phyloP scores from a whole-genome alignment of 2,329 filamentous ascomycete species.

The Fusarium haematococcum region DNA sequence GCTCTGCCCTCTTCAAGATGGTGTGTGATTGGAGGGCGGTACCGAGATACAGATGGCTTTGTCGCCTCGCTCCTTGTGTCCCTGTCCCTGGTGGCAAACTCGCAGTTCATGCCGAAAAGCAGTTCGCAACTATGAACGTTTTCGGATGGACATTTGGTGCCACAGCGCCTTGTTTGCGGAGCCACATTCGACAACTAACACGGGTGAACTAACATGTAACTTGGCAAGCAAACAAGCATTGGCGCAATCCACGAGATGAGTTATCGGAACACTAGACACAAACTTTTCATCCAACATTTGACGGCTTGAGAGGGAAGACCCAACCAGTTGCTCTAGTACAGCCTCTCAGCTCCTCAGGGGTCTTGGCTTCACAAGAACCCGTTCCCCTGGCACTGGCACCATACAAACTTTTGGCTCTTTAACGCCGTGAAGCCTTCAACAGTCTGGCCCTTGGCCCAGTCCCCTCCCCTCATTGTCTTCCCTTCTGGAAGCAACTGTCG shows the following conservation, averaged over 20 bases:
- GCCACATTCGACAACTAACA: not conserved
- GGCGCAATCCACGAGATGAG: not conserved
- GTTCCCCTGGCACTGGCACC: not conserved
- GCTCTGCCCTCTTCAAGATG: not conserved
- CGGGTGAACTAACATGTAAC: not conserved
- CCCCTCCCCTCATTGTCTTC: not conserved
- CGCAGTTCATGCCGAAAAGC: conserved; percentile 11
- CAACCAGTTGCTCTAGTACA: conserved; percentile 5
- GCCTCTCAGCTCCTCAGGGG: not conserved
- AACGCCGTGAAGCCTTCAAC: conserved; percentile 6
- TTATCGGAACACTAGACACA: not conserved
- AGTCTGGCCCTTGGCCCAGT: not conserved
- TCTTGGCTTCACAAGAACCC: not conserved
- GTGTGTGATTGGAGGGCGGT: not conserved
- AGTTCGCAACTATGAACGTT: conserved; percentile 22
- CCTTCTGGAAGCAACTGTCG: conserved; percentile 19
- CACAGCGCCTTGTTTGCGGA: conserved; percentile 12
- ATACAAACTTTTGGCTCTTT: not conserved
- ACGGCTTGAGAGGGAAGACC: conserved; percentile 1
- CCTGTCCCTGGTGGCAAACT: conserved; percentile 24
- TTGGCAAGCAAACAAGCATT: conserved; percentile 8
- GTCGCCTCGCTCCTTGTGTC: not conserved
- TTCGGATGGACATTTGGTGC: conserved; percentile 8
- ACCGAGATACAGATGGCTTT: conserved; percentile 3
- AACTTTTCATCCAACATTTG: conserved; percentile 2